Evolutionary conservation across 2,329 filamentous ascomycete species (phyloP).

Genomic region (Xylariaceae sp.): DNA sequence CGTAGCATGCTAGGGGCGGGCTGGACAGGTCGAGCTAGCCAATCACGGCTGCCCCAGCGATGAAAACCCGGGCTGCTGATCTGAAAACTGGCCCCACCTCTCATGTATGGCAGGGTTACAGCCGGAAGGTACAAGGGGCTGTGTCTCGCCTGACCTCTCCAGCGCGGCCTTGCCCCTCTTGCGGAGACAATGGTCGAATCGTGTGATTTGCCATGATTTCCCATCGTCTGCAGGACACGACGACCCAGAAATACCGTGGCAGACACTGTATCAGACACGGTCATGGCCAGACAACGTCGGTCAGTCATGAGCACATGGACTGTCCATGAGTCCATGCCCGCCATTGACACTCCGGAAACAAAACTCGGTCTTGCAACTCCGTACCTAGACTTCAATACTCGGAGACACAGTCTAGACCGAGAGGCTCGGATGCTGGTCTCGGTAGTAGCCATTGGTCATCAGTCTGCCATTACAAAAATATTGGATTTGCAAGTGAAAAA

Average conservation of each 20-base stretch:
- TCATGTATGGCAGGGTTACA: neutral
- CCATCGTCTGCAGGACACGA: neutral
- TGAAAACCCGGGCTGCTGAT: constrained; percentile 20
- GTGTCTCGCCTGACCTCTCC: neutral
- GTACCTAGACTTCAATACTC: neutral
- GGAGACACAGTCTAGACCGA: neutral
- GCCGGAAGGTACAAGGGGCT: neutral
- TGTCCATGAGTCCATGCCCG: neutral
- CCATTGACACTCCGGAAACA: too few relatives aligned
- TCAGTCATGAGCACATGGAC: neutral
- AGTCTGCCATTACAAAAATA: neutral
- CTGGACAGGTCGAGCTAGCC: neutral
- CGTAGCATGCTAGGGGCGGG: constrained; percentile 15
- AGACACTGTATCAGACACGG: neutral
- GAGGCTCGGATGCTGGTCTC: neutral
- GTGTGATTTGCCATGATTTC: neutral
- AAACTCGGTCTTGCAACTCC: neutral
- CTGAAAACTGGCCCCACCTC: neutral
- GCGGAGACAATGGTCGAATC: neutral
- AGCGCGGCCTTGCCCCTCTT: neutral
- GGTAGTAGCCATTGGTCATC: neutral
- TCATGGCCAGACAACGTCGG: neutral
- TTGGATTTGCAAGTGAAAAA: neutral
- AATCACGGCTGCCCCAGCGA: constrained; percentile 13
- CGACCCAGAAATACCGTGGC: neutral